A percentile compares a stretch with the other conserved stretches of the same genome.
Conservation (phyloP, 129 eudicot genomes). For the Helianthus tuberosus region DNA sequence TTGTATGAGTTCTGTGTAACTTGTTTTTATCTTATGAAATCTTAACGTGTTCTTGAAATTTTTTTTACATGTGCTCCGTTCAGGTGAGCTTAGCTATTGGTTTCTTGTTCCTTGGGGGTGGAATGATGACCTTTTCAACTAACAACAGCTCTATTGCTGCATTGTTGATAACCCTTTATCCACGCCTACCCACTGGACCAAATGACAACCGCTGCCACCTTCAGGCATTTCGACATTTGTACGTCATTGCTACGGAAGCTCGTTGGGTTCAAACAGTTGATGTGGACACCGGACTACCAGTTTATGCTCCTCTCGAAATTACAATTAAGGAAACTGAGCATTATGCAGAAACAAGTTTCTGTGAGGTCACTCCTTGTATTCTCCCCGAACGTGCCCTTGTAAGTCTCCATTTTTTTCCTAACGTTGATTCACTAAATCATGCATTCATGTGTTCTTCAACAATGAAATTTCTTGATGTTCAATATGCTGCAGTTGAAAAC, state of each 20-base stretch:
- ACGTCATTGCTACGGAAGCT: slow-evolving; percentile 97
- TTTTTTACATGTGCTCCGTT: slow-evolving; percentile 12
- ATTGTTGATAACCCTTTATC: slow-evolving; percentile 82
- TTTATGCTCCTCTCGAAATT: slow-evolving; percentile 94
- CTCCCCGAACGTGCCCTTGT: slow-evolving; percentile 93
- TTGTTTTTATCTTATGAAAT: background rate
- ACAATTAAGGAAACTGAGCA: slow-evolving; percentile 77
- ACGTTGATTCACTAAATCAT: slow-evolving; percentile 1
- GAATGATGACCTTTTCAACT: slow-evolving; percentile 89
- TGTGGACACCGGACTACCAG: slow-evolving; percentile 91
- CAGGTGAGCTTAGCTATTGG: slow-evolving; percentile 96
- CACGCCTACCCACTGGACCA: slow-evolving; percentile 97
- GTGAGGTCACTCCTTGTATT: slow-evolving; percentile 95
- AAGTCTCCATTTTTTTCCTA: slow-evolving; percentile 31
- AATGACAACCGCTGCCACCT: slow-evolving; percentile 99
- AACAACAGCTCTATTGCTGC: slow-evolving; percentile 84
- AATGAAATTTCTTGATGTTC: slow-evolving; percentile 14
- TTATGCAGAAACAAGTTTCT: slow-evolving; percentile 90
- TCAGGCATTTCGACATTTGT: slow-evolving; percentile 97
- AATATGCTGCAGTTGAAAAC: slow-evolving; percentile 66
- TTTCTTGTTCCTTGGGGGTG: slow-evolving; percentile 97
- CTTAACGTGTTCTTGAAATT: slow-evolving; percentile 1
- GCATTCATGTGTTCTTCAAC: background rate
- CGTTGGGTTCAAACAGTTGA: slow-evolving; percentile 99
- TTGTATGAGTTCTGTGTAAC: slow-evolving; percentile 15